Evolutionary conservation across 371 early-diverging fungal genomes (phyloP), one percentile per base, ranked within the genome.

Genomic region (Mucor sp.): DNA sequence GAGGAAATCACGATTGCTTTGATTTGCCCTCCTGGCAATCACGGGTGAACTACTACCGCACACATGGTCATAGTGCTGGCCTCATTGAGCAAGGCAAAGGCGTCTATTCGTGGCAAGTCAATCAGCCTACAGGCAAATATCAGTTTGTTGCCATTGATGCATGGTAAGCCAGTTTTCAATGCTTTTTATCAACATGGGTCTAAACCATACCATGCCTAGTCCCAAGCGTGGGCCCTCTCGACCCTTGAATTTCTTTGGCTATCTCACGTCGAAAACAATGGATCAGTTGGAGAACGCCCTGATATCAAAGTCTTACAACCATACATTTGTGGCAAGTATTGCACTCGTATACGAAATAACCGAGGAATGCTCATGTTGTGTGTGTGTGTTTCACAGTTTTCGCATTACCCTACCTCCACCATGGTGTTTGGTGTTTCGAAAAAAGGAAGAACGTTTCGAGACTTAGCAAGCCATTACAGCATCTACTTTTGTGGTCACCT

Each of bases 211-310:
- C 21, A 11, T 12, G 37, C 14, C 9, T 50, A 87, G 89, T 61
- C 95, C 95, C 1, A 83, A 84, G 53, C 77, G 80, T n/a, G 95
- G 96, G 7, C 88, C 93, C 25, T 83, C 90, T 7, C 77, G 95
- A 33, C 97, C 96, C 1, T 85, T 95, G 76, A 97, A 97, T 68
- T 95, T 97, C 68, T 97, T 96, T 74, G 95, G 96, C 1, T 87
- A 89, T 69, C 72, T 95, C 53, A 93, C 93, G 33, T 84, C 84
- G 4, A 71, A 74, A 25, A 91, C 90, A 30, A 91, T 97, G 93
- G 87, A 93, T 77, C 72, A 78, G 32, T 72, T 97, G 2, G 60
- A 71, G 71, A 79, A 32, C 30, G 91, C 67, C 62, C 71, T 61
- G 21, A 69, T 41, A 71, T 77, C 25, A 56, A 74, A 44, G 62